Percentiles rank a stretch among this genome's conserved stretches.
Evolutionary conservation across 257 asterid genomes (phyloP).

Genomic region (Leonotis leonurus): DNA sequence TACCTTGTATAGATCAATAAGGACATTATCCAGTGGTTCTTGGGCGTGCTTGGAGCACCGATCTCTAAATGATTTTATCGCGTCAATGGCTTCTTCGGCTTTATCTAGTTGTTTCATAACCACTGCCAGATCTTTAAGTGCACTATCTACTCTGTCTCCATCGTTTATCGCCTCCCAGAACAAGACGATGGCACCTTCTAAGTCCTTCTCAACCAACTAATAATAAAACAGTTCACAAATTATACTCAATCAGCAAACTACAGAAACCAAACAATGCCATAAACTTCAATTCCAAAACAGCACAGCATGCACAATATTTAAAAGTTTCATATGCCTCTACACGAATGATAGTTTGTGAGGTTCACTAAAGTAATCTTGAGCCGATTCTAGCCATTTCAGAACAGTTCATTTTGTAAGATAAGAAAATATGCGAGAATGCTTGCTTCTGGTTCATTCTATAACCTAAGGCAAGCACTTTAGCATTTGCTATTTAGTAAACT

Average conservation of each 20-base stretch:
- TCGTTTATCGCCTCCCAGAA: conserved; percentile 82
- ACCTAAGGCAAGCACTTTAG: neutral
- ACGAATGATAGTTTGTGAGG: neutral
- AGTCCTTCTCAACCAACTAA: conserved; percentile 76
- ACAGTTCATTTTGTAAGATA: neutral
- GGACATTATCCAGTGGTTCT: conserved; percentile 85
- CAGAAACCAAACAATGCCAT: neutral
- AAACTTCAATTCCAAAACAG: neutral
- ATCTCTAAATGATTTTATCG: conserved; percentile 58
- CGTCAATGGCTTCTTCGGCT: conserved; percentile 87
- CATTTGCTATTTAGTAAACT: neutral
- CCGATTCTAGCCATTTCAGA: neutral
- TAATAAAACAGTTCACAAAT: conserved; percentile 1
- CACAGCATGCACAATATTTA: neutral
- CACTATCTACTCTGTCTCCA: conserved; percentile 88
- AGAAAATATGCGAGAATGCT: neutral
- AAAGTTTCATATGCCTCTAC: neutral
- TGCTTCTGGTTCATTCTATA: neutral
- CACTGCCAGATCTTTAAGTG: conserved; percentile 90
- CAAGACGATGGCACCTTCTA: conserved; percentile 57
- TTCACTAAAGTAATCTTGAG: neutral
- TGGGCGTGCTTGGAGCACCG: conserved; percentile 80
- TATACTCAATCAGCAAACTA: neutral
- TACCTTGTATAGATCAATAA: conserved; percentile 82
- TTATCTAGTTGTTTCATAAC: conserved; percentile 84